These are phyloP conservation scores for Saksenaea vasiformis DNA, from an alignment of 371 early-diverging fungal genomes.

Conservation along the genomic window DNA sequence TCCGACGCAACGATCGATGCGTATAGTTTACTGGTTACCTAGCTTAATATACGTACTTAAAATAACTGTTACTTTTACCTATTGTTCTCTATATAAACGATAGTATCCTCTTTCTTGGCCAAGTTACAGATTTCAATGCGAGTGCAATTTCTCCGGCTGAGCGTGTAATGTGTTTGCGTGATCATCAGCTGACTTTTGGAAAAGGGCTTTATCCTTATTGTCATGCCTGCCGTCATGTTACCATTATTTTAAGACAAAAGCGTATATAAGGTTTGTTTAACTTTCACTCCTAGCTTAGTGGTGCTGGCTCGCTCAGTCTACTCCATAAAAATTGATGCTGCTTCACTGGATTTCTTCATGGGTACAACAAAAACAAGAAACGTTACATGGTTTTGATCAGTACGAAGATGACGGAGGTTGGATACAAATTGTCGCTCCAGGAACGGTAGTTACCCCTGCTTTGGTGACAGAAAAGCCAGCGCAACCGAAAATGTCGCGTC, in stretches of 20 bases:
- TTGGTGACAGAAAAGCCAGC: background rate
- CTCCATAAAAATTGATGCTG: background rate
- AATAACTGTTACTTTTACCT: background rate
- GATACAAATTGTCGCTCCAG: background rate
- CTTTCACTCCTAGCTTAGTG: background rate
- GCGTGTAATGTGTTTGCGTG: background rate
- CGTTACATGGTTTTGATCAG: background rate
- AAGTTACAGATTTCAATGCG: background rate
- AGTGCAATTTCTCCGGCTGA: background rate
- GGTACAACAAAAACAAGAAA: background rate
- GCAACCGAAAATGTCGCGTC: background rate
- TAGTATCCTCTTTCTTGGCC: background rate
- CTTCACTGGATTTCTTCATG: constrained; percentile 1
- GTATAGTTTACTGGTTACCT: too few species aligned
- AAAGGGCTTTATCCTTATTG: background rate
- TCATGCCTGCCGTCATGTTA: background rate
- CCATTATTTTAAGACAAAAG: background rate
- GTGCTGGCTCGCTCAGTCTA: background rate
- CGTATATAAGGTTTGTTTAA: background rate
- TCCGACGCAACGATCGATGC: too few species aligned
- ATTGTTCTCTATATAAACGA: background rate
- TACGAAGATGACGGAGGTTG: constrained; percentile 1
- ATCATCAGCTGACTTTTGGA: background rate
- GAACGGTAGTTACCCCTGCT: background rate
- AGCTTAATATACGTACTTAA: background rate